Percentiles rank a stretch among this genome's conserved stretches.
Evolutionary conservation across 345 rosid genomes (phyloP).

Genomic region (Sisymbrium altissimum): DNA sequence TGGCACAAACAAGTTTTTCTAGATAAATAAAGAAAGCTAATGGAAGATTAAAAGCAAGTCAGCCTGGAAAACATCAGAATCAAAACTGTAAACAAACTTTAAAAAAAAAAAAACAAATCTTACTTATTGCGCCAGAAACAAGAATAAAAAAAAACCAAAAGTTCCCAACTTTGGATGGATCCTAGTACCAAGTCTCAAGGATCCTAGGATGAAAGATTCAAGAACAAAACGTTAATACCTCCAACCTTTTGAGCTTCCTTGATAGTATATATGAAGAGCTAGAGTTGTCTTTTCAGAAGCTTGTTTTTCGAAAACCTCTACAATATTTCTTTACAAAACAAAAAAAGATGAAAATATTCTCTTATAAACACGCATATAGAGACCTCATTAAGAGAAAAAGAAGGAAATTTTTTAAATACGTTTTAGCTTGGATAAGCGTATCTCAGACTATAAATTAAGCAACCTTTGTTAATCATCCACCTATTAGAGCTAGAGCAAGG

Average conservation of each 20-base stretch:
- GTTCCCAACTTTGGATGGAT: not conserved
- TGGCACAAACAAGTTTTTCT: too few relatives aligned
- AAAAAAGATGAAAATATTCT: not conserved
- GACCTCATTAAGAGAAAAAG: not conserved
- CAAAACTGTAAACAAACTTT: too few relatives aligned
- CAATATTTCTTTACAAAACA: constrained; percentile 84
- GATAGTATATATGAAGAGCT: constrained; percentile 72
- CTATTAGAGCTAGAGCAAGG: constrained; percentile 79
- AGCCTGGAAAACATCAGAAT: too few relatives aligned
- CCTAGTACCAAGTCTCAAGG: not conserved
- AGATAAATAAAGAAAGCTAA: too few relatives aligned
- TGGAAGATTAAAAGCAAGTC: too few relatives aligned
- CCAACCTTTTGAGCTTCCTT: constrained; percentile 95
- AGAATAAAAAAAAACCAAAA: not conserved
- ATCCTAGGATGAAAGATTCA: constrained; percentile 13
- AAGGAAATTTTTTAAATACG: not conserved
- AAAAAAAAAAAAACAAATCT: too few relatives aligned
- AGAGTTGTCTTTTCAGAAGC: constrained; percentile 95
- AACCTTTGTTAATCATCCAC: constrained; percentile 96
- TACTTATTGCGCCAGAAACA: too few relatives aligned
- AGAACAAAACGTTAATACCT: constrained; percentile 54
- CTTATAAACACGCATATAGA: constrained; percentile 7
- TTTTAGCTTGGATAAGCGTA: not conserved
- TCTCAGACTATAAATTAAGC: not conserved
- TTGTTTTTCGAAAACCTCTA: constrained; percentile 85